Percentiles rank a stretch among this genome's conserved stretches.
Conservation (phyloP, 768 basidiomycete genomes). For the Lentinus tigrinus region DNA sequence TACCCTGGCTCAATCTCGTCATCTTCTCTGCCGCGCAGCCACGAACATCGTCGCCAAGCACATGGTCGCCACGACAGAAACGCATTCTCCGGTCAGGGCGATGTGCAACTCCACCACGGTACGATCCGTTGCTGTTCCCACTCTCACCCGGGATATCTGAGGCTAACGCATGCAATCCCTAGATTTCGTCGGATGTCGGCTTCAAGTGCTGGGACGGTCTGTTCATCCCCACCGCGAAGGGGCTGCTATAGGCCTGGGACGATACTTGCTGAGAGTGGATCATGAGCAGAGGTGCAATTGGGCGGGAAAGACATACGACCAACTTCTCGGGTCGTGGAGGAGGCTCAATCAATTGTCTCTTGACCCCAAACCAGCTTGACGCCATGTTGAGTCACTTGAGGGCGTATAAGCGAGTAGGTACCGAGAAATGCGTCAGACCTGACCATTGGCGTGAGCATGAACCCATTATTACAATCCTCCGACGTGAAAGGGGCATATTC, state of each 20-base stretch:
- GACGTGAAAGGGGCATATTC: slow-evolving; percentile 51
- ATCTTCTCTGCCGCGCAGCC: slow-evolving; percentile 28
- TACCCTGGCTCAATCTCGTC: not conserved
- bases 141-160: not conserved
- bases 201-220: slow-evolving; percentile 50
- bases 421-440: slow-evolving; percentile 86
- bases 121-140: slow-evolving; percentile 8
- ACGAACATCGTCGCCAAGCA: slow-evolving; percentile 49
- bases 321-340: slow-evolving; percentile 76
- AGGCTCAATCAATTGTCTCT: slow-evolving; percentile 95
- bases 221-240: slow-evolving; percentile 40
- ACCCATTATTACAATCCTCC: slow-evolving; percentile 82
- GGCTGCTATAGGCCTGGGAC: slow-evolving; percentile 18
- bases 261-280: too few species aligned
- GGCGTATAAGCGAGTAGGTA: slow-evolving; percentile 82
- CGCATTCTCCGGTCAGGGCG: slow-evolving; percentile 41
- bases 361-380: slow-evolving; percentile 96
- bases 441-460: slow-evolving; percentile 99
- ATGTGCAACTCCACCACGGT: slow-evolving; percentile 57
- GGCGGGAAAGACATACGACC: slow-evolving; percentile 56
- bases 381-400: slow-evolving; percentile 92
- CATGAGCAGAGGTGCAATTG: not conserved
- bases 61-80: slow-evolving; percentile 46
- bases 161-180: too few species aligned
- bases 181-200: slow-evolving; percentile 47